Evolutionary conservation across 495 filamentous ascomycete genomes (phyloP).

Genomic region (Elaphomyces granulatus): DNA sequence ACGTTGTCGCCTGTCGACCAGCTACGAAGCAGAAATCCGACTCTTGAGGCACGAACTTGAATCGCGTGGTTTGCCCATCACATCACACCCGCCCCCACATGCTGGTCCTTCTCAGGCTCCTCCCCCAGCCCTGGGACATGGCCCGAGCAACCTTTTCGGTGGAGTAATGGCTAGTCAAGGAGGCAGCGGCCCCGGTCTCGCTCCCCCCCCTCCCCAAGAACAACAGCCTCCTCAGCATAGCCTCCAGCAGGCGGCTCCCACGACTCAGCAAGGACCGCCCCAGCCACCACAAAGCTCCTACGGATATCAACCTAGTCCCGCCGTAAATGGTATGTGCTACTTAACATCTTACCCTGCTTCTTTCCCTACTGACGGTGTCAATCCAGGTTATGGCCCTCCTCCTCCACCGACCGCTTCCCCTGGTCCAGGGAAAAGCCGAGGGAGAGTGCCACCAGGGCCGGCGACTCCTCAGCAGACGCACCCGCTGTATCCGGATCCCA

Average conservation of each 20-base stretch:
- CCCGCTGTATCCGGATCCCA: constrained; percentile 65
- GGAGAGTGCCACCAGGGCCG: constrained; percentile 49
- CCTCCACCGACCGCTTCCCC: constrained; percentile 78
- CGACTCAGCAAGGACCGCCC: constrained; percentile 47
- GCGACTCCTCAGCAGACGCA: constrained; percentile 85
- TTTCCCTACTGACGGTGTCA: not conserved
- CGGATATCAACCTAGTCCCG: constrained; percentile 47
- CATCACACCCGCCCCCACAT: constrained; percentile 53
- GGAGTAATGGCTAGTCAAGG: constrained; percentile 89
- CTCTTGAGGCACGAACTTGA: constrained; percentile 82
- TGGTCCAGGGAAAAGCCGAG: constrained; percentile 54
- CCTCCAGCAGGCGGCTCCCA: constrained; percentile 45
- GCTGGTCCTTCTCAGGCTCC: constrained; percentile 67
- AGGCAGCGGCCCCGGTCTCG: constrained; percentile 73
- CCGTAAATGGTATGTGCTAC: constrained; percentile 48
- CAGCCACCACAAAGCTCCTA: constrained; percentile 44
- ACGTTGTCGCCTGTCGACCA: constrained; percentile 22
- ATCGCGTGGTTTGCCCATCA: constrained; percentile 54
- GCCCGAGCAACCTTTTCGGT: constrained; percentile 80
- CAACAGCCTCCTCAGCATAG: constrained; percentile 45
- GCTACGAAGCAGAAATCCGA: constrained; percentile 85
- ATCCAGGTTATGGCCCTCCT: constrained; percentile 47
- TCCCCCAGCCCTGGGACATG: constrained; percentile 78
- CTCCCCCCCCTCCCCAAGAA: constrained; percentile 61
- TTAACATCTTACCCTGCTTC: not conserved